Evolutionary conservation across 73 alveolate species (phyloP), one percentile per base, ranked within the genome.

Genomic region (Paramecium primaurelia): DNA sequence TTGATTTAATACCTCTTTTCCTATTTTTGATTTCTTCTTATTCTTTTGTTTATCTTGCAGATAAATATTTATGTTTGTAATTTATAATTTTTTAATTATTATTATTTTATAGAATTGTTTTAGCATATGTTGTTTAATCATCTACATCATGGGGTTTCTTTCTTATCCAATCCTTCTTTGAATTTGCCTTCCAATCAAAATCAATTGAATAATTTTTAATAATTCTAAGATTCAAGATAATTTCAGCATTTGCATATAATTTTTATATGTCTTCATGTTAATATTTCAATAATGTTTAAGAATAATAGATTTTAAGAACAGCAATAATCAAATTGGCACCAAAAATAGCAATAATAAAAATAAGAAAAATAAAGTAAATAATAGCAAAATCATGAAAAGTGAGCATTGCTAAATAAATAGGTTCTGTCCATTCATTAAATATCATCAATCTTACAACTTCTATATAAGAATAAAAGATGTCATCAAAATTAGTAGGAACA

Each of bases 401-500:
- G 14, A 34, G 71, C 91, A 80, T 80, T 2, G 91, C 44, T 18
- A 49, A 80, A 47, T 80, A 80, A n/a, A 80, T 18, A 8, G 91
- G 91, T 20, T 80, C 91, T 12, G 91, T 80, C 91, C 91, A 80
- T 32, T 80, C 91, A 80, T 80, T 80, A 38, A 44, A 80, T 8
- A 80, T 49, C 91, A 80, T 80, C n/a, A 80, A 34, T 80, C 91
- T 44, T 0, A 80, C 73, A 10, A 80, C 73, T 45, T 42, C 32
- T 42, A 22, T 59, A 25, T 45, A 80, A 9, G 91, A 42, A 9
- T 80, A 80, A 47, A 40, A 26, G 9, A 80, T 25, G 25, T 80
- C 75, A 80, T 80, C 91, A 45, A 80, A 80, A 45, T 47, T 42
- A 1, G 71, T 49, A 16, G 91, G 91, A 7, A 44, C 38, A 8